Conservation (phyloP, 2,329 filamentous ascomycete species). For the Apiospora kogelbergensis region DNA sequence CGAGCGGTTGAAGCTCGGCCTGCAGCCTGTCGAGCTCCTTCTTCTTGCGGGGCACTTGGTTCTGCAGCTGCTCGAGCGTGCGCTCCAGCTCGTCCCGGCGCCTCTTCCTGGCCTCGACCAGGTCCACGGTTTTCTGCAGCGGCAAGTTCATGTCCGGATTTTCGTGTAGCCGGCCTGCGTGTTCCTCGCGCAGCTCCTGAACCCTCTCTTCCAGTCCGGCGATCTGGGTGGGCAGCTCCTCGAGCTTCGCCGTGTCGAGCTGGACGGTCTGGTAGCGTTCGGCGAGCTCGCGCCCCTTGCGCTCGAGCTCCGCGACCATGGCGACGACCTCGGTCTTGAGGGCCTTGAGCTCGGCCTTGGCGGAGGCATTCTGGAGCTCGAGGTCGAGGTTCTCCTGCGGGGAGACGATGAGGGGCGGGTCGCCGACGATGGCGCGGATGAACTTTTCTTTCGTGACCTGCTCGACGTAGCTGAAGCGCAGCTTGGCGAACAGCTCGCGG, state of each 20-base stretch:
- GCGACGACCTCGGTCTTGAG: conserved; percentile 77
- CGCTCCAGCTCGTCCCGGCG: conserved; percentile 59
- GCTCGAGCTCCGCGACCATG: conserved; percentile 72
- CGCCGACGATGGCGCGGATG: conserved; percentile 85
- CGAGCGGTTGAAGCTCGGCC: conserved; percentile 67
- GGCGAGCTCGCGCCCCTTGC: conserved; percentile 58
- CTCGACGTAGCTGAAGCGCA: conserved; percentile 96
- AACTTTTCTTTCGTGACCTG: conserved; percentile 99
- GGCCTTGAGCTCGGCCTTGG: conserved; percentile 75
- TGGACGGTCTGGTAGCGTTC: conserved; percentile 51
- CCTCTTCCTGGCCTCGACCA: conserved; percentile 51
- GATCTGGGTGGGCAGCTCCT: conserved; percentile 52
- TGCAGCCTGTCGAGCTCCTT: conserved; percentile 67
- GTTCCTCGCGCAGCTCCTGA: conserved; percentile 41
- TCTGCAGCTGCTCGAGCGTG: conserved; percentile 62
- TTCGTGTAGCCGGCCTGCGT: conserved; percentile 38
- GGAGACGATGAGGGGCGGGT: conserved; percentile 82
- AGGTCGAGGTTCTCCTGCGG: conserved; percentile 79
- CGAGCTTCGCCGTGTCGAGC: conserved; percentile 47
- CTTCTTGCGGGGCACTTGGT: conserved; percentile 62
- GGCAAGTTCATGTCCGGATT: conserved; percentile 53
- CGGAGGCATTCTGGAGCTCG: conserved; percentile 65
- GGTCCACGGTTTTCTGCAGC: conserved; percentile 54
- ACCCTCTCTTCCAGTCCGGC: conserved; percentile 49
- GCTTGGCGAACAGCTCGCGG: conserved; percentile 91